phyloP scores from a whole-genome alignment of 2,329 filamentous ascomycete species.

The Exophiala oligosperma region DNA sequence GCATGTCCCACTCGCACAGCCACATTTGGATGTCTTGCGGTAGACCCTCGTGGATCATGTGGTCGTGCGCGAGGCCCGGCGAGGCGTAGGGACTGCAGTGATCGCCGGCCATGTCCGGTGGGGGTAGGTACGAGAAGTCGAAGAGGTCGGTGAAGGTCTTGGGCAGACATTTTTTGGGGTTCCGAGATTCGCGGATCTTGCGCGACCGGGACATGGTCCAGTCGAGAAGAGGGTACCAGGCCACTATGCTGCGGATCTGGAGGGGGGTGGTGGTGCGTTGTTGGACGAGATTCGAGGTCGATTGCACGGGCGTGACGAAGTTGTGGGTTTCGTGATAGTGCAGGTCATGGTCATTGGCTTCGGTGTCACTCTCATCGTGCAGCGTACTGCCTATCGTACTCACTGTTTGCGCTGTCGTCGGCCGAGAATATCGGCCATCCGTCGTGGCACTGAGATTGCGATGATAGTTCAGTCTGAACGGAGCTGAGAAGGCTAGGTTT shows the following conservation, averaged over 20 bases:
- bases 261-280: constrained; percentile 40
- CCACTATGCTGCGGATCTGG: constrained; percentile 56
- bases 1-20: constrained; percentile 67
- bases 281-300: constrained; percentile 17
- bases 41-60: constrained; percentile 53
- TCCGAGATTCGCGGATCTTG: constrained; percentile 55
- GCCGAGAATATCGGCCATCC: constrained; percentile 31
- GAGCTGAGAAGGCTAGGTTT: constrained; percentile 63
- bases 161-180: constrained; percentile 52
- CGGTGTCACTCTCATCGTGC: constrained; percentile 9
- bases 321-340: constrained; percentile 10
- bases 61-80: constrained; percentile 56
- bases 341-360: constrained; percentile 15
- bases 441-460: constrained; percentile 32
- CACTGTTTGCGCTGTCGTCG: constrained; percentile 28
- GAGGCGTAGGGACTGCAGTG: constrained; percentile 60
- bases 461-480: constrained; percentile 54
- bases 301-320: constrained; percentile 17
- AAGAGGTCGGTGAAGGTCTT: constrained; percentile 51
- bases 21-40: constrained; percentile 63
- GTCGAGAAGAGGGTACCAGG: constrained; percentile 64
- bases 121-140: constrained; percentile 48
- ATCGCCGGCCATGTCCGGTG: constrained; percentile 44
- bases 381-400: neutral
- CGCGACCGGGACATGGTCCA: constrained; percentile 61